Base-by-base conservation (phyloP, 129 eudicot species). In the Mikania micrantha region DNA sequence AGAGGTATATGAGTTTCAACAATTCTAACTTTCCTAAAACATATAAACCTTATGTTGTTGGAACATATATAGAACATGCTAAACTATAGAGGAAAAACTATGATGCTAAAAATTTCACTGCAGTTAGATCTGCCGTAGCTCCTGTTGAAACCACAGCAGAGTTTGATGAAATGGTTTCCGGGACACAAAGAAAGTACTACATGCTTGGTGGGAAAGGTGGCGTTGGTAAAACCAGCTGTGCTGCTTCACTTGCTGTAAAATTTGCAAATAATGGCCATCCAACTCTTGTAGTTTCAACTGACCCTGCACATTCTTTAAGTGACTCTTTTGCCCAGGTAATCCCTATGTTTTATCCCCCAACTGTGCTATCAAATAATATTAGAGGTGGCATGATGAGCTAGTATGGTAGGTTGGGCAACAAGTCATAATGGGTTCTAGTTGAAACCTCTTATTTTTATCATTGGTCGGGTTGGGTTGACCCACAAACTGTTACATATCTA, bases 141-240 rank as follows among this genome's bases (percentile, higher is more conserved):
- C 90, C 98, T 35, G 77, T 74, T 9, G 98, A 92, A 82, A 73
- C 78, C 12, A 74, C 85, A 48, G 79, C 85, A 21, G 98, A 85
- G 27, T 93, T 88, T 69, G 96, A 88, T 78, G 96, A 88, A 67
- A 93, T 93, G 98, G 79, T 81, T 29, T 72, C 98, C 7, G 98
- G 96, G 58, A 89, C 96, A 1, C 79, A 86, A 54, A 74, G 98
- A 52, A 93, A 93, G 79, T 93, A 88, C 79, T 93, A 93, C 72
- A 76, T 93, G 96, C 74, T 93, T 34, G 98, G 96, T 15, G 98
- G 96, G 24, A 93, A 93, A 67, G 98, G 98, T 49, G 98, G 98
- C 49, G 98, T 93, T 64, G 98, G 98, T 27, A 93, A 93, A 70
- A 93, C 98, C 10, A 93, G 98, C 58, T 93, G 98, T 73, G 98